Percentiles rank a stretch among this genome's conserved stretches.
Conservation (phyloP, 345 rosid species). For the Anastatica hierochuntica region DNA sequence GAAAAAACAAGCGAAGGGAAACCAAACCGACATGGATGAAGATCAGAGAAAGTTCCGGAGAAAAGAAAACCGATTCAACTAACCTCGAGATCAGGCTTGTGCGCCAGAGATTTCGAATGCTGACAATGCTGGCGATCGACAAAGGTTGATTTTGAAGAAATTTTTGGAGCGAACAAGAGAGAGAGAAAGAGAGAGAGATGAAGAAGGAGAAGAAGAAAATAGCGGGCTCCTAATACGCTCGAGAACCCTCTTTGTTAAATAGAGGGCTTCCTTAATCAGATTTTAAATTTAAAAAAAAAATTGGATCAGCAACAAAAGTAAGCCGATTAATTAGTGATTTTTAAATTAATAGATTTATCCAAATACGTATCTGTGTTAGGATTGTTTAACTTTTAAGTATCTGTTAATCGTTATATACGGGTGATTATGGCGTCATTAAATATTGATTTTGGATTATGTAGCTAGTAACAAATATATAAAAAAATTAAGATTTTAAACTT, state of each 20-base stretch:
- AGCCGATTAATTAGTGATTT: too few relatives aligned
- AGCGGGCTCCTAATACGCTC: constrained; percentile 15
- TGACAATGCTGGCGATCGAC: background rate
- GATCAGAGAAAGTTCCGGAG: constrained; percentile 12
- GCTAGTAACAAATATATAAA: too few relatives aligned
- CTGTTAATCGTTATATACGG: too few relatives aligned
- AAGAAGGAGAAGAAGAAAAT: constrained; percentile 20
- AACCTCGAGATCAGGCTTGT: constrained; percentile 26
- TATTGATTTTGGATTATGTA: too few relatives aligned
- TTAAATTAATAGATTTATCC: too few relatives aligned
- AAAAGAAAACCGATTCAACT: constrained; percentile 9
- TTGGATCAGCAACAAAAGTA: too few relatives aligned
- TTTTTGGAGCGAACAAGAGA: constrained; percentile 9
- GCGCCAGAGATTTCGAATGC: constrained; percentile 12
- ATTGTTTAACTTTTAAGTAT: too few relatives aligned
- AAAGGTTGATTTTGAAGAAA: background rate
- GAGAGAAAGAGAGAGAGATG: constrained; percentile 11
- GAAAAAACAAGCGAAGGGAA: background rate
- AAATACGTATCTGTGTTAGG: too few relatives aligned
- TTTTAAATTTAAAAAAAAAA: too few relatives aligned
- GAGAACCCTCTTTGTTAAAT: constrained; percentile 10
- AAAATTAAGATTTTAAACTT: too few relatives aligned
- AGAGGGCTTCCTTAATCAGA: constrained; percentile 13
- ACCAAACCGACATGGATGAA: constrained; percentile 7
- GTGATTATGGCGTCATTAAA: too few relatives aligned